A percentile compares a stretch with the other conserved stretches of the same genome.
Conservation (phyloP, 257 asterid genomes). For the Nicotiana obtusifolia region DNA sequence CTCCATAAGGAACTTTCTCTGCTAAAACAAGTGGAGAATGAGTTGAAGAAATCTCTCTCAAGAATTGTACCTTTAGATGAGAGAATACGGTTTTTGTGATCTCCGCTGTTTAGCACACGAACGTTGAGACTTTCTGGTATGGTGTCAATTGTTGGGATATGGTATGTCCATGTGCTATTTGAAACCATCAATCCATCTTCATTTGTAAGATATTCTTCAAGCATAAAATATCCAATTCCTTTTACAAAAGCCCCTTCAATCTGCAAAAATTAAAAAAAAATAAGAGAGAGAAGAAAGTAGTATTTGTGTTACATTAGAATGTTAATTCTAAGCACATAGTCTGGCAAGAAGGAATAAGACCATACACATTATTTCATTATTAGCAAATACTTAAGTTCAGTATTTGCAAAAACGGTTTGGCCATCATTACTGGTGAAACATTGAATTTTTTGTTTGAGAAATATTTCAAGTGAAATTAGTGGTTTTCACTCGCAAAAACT, state of each 20-base stretch:
- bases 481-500: not conserved
- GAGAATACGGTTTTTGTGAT: constrained; percentile 56
- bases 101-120: constrained; percentile 53
- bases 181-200: constrained; percentile 44
- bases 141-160: constrained; percentile 75
- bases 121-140: constrained; percentile 58
- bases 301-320: not conserved
- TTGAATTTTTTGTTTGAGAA: not conserved
- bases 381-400: not conserved
- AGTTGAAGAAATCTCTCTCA: not conserved
- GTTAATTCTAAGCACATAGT: not conserved
- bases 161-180: constrained; percentile 72
- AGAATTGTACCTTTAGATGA: constrained; percentile 62
- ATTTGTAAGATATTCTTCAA: constrained; percentile 58
- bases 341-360: not conserved
- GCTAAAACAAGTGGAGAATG: not conserved
- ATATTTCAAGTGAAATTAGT: not conserved
- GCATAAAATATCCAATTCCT: constrained; percentile 85
- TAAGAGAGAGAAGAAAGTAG: too few relatives aligned
- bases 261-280: constrained; percentile 18
- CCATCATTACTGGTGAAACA: not conserved
- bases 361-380: not conserved
- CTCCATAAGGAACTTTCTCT: not conserved
- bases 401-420: too few relatives aligned
- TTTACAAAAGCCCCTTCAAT: constrained; percentile 85